Evolutionary conservation across 805 yeast species (phyloP).

Genomic region (Millerago galiae): DNA sequence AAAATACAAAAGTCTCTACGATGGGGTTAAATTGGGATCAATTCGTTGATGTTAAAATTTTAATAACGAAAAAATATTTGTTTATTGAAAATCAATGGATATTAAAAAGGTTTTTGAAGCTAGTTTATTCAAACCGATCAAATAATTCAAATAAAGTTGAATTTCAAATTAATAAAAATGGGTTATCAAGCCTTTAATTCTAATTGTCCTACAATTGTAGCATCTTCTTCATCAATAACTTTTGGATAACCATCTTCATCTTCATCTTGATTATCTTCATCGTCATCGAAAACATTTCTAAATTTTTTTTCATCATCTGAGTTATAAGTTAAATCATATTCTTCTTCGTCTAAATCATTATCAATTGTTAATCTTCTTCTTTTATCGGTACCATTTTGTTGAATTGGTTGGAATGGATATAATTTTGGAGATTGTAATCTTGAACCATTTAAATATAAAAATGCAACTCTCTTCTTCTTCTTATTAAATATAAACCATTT

Average conservation of each 20-base stretch:
- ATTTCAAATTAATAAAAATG: conserved; percentile 22
- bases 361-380: conserved; percentile 30
- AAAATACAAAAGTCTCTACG: conserved; percentile 38
- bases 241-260: conserved; percentile 24
- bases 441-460: conserved; percentile 61
- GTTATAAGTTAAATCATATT: conserved; percentile 37
- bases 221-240: conserved; percentile 6
- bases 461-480: conserved; percentile 86
- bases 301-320: conserved; percentile 32
- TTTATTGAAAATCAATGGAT: conserved; percentile 25
- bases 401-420: conserved; percentile 19
- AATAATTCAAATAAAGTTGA: conserved; percentile 9
- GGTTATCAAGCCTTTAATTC: conserved; percentile 26
- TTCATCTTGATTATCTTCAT: conserved; percentile 26
- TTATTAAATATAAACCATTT: conserved; percentile 93
- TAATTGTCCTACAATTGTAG: conserved; percentile 32
- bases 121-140: conserved; percentile 35
- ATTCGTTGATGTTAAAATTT: conserved; percentile 42
- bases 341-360: conserved; percentile 33
- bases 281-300: conserved; percentile 17
- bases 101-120: conserved; percentile 28
- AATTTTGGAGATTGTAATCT: conserved; percentile 34
- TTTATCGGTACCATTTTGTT: conserved; percentile 7
- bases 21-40: conserved; percentile 52
- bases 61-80: conserved; percentile 36